Evolutionary conservation across 495 filamentous ascomycete genomes (phyloP).

Genomic region (Aspergillus homomorphus): DNA sequence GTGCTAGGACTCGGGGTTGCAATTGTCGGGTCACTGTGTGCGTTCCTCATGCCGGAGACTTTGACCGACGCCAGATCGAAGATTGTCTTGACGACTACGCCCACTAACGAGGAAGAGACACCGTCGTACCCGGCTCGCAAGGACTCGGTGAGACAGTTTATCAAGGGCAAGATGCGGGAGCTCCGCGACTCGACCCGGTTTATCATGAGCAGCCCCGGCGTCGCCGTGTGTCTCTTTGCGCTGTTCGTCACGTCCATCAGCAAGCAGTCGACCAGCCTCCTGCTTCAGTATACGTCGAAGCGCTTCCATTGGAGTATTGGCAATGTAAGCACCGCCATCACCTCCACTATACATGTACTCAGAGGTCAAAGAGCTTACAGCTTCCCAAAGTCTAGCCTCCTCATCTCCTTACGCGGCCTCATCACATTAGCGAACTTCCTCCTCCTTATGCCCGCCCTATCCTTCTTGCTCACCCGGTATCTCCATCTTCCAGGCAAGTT

Average conservation of each 20-base stretch:
- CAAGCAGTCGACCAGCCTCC: slow-evolving; percentile 27
- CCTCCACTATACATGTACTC: not conserved
- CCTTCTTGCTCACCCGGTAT: slow-evolving; percentile 20
- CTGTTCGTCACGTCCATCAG: slow-evolving; percentile 31
- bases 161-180: slow-evolving; percentile 16
- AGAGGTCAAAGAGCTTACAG: slow-evolving; percentile 8
- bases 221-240: slow-evolving; percentile 30
- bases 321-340: slow-evolving; percentile 23
- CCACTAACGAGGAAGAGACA: slow-evolving; percentile 1
- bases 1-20: slow-evolving; percentile 26
- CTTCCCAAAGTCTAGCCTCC: slow-evolving; percentile 32
- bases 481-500: slow-evolving; percentile 27
- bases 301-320: slow-evolving; percentile 41
- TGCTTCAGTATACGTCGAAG: slow-evolving; percentile 43
- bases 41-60: slow-evolving; percentile 47
- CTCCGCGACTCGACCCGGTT: slow-evolving; percentile 30
- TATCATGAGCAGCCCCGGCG: slow-evolving; percentile 29
- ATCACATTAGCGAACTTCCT: slow-evolving; percentile 31
- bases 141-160: slow-evolving; percentile 11
- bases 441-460: slow-evolving; percentile 29
- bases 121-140: slow-evolving; percentile 9
- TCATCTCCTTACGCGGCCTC: slow-evolving; percentile 38
- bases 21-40: slow-evolving; percentile 22
- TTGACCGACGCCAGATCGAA: slow-evolving; percentile 27
- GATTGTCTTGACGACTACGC: not conserved